Conservation (phyloP, 2,329 filamentous ascomycete species). For the Epichloe uncinata region DNA sequence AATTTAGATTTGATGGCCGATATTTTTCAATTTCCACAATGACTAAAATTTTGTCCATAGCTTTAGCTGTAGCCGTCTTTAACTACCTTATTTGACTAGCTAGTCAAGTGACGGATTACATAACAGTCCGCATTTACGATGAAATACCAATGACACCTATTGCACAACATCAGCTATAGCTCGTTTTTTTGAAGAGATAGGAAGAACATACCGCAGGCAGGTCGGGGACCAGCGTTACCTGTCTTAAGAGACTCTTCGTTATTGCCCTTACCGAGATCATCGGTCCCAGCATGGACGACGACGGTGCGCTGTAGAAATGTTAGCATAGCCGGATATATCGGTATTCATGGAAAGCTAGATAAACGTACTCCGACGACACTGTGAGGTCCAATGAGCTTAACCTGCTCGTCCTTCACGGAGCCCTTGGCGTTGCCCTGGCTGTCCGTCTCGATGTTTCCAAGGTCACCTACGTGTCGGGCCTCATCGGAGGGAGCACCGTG, state of each 20-base stretch:
- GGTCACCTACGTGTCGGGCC: constrained; percentile 87
- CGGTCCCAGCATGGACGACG: constrained; percentile 87
- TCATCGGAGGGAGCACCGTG: constrained; percentile 80
- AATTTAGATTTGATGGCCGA: background rate
- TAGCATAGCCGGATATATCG: background rate
- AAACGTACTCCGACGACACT: constrained; percentile 80
- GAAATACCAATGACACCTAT: constrained; percentile 81
- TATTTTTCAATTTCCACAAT: background rate
- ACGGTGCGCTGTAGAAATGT: constrained; percentile 61
- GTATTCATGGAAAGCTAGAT: background rate
- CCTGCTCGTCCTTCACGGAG: constrained; percentile 60
- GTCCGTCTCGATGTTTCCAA: constrained; percentile 96
- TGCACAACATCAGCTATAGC: constrained; percentile 7
- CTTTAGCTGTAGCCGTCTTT: too few relatives aligned
- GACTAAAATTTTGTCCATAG: background rate
- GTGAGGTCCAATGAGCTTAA: constrained; percentile 94
- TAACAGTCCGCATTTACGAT: constrained; percentile 34
- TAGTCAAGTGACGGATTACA: background rate
- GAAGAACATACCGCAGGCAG: constrained; percentile 69
- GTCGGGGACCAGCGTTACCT: constrained; percentile 84
- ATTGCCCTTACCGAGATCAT: constrained; percentile 87
- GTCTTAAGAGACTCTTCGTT: constrained; percentile 97
- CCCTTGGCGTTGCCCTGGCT: constrained; percentile 82
- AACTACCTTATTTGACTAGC: too few relatives aligned
- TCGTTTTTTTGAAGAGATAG: background rate